Evolutionary conservation across 306 rosid genomes (phyloP).

Genomic region (Cicer cuneatum): DNA sequence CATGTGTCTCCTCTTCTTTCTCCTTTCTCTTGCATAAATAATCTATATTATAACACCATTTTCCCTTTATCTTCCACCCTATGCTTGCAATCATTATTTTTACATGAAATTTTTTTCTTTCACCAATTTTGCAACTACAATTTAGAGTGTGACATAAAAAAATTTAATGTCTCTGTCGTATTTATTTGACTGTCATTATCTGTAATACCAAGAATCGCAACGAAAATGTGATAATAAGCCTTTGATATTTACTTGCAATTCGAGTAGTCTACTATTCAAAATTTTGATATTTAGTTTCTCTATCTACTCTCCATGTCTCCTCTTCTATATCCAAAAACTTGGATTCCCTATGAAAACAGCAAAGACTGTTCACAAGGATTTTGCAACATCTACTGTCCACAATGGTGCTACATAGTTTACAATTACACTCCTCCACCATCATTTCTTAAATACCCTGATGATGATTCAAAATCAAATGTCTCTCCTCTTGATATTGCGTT

Average conservation of each 20-base stretch:
- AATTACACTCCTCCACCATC: conserved; percentile 82
- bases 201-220: neutral
- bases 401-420: conserved; percentile 70
- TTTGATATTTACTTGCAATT: neutral
- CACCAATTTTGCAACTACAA: neutral
- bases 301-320: conserved; percentile 55
- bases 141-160: neutral
- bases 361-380: conserved; percentile 86
- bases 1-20: conserved; percentile 11
- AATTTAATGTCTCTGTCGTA: neutral
- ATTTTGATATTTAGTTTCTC: conserved; percentile 24
- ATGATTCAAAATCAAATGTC: conserved; percentile 60
- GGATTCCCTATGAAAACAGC: conserved; percentile 70
- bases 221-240: neutral
- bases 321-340: conserved; percentile 63
- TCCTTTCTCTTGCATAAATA: conserved; percentile 14
- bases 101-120: neutral
- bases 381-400: conserved; percentile 77
- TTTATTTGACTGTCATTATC: neutral
- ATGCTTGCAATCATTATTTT: conserved; percentile 33
- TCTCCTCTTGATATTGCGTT: conserved; percentile 83
- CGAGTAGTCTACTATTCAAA: too few species aligned
- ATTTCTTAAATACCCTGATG: conserved; percentile 62
- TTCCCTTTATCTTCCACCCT: neutral
- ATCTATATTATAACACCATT: neutral